Evolutionary conservation across 495 filamentous ascomycete genomes (phyloP).

Genomic region (Glutinoglossum americanum): DNA sequence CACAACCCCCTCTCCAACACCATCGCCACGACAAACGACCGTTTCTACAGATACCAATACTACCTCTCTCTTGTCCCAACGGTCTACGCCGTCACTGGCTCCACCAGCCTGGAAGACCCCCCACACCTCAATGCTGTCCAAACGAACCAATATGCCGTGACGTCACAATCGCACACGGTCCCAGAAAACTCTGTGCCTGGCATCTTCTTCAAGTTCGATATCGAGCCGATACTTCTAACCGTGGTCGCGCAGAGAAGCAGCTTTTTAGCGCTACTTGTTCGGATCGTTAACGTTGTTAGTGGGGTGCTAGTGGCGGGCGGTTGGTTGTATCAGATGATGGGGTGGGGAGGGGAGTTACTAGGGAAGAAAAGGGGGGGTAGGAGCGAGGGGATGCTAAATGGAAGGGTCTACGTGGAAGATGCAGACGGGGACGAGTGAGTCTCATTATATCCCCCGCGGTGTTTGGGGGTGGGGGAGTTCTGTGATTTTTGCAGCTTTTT

Average conservation of each 20-base stretch:
- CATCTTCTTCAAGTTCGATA: constrained; percentile 98
- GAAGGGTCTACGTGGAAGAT: constrained; percentile 17
- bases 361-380: constrained; percentile 11
- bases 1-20: constrained; percentile 88
- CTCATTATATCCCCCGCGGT: neutral
- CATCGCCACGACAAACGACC: constrained; percentile 42
- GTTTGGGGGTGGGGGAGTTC: neutral
- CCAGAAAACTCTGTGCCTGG: constrained; percentile 58
- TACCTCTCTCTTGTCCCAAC: constrained; percentile 93
- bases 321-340: constrained; percentile 37
- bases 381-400: constrained; percentile 39
- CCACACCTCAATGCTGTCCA: constrained; percentile 36
- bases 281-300: constrained; percentile 45
- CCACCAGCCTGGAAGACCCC: constrained; percentile 8
- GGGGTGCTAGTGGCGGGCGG: constrained; percentile 41
- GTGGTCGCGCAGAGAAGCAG: constrained; percentile 64
- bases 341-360: constrained; percentile 26
- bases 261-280: constrained; percentile 50
- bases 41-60: constrained; percentile 98
- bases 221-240: constrained; percentile 79
- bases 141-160: constrained; percentile 97
- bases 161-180: constrained; percentile 50
- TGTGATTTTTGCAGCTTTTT: neutral
- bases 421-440: constrained; percentile 14
- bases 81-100: constrained; percentile 36